Percentiles rank a stretch among this genome's conserved stretches.
Evolutionary conservation across 495 filamentous ascomycete genomes (phyloP).

Genomic region (Choiromyces venosus): DNA sequence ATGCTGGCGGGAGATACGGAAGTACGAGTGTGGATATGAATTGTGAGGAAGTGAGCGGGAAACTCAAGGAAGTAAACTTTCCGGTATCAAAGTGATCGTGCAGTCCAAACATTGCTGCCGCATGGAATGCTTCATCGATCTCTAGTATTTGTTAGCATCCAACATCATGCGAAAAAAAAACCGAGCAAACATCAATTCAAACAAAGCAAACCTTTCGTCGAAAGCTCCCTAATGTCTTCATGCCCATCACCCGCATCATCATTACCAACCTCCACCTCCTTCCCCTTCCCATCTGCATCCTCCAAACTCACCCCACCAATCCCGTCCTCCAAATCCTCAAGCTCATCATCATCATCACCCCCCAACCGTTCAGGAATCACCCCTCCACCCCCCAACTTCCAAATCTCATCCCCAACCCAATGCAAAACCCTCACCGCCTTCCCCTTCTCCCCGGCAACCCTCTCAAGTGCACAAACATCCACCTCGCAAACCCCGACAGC

Average conservation of each 20-base stretch:
- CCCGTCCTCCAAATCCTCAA: slow-evolving; percentile 50
- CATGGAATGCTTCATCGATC: slow-evolving; percentile 62
- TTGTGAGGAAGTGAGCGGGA: slow-evolving; percentile 61
- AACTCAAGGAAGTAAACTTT: slow-evolving; percentile 53
- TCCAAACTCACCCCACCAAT: slow-evolving; percentile 46
- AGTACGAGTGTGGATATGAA: slow-evolving; percentile 62
- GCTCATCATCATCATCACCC: slow-evolving; percentile 36
- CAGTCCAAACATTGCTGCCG: slow-evolving; percentile 64
- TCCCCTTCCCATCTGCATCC: slow-evolving; percentile 35
- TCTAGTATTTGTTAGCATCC: slow-evolving; percentile 46
- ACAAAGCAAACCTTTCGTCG: slow-evolving; percentile 50
- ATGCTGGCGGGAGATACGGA: slow-evolving; percentile 56
- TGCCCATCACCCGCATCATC: slow-evolving; percentile 39
- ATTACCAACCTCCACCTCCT: slow-evolving; percentile 25
- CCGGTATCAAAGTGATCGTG: slow-evolving; percentile 52
- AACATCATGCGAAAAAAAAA: not conserved
- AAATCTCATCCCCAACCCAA: slow-evolving; percentile 71
- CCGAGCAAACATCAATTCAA: not conserved
- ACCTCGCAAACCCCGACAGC: slow-evolving; percentile 65
- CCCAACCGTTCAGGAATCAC: slow-evolving; percentile 50
- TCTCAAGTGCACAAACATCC: slow-evolving; percentile 54
- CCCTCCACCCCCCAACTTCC: slow-evolving; percentile 56
- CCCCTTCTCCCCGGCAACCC: slow-evolving; percentile 61
- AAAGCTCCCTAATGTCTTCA: slow-evolving; percentile 50
- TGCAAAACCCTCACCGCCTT: slow-evolving; percentile 63